Conservation (phyloP, 192 early-diverging fungal genomes). For the Backusella mclennaniae region DNA sequence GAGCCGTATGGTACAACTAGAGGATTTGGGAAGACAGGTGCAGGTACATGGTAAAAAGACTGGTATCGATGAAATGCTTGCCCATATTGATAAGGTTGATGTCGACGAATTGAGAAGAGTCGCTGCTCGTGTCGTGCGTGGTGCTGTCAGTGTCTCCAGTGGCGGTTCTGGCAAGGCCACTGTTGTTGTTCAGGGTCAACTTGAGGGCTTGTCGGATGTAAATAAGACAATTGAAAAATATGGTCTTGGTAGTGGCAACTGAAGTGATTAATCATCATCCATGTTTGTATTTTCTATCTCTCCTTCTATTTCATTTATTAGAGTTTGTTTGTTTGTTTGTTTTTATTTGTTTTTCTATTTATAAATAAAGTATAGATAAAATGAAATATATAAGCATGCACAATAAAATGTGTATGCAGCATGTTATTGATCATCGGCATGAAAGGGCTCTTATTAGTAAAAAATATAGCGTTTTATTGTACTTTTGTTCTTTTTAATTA, state of each 20-base stretch:
- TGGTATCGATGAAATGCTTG: conserved; percentile 73
- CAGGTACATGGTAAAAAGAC: conserved; percentile 74
- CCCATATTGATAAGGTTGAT: conserved; percentile 76
- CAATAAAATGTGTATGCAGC: not conserved
- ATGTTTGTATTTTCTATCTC: not conserved
- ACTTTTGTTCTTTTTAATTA: not conserved
- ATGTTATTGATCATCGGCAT: not conserved
- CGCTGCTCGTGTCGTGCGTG: conserved; percentile 66
- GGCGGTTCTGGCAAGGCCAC: conserved; percentile 64
- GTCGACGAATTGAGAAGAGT: conserved; percentile 76
- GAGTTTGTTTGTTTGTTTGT: not conserved
- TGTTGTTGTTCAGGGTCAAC: conserved; percentile 64
- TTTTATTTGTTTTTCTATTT: not conserved
- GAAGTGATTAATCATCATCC: not conserved
- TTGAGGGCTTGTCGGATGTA: conserved; percentile 42
- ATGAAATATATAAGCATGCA: not conserved
- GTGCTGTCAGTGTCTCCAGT: conserved; percentile 51
- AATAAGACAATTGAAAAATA: conserved; percentile 49
- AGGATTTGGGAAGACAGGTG: conserved; percentile 90
- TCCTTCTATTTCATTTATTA: not conserved
- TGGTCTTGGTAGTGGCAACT: conserved; percentile 41
- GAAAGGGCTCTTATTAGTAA: not conserved
- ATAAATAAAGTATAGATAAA: too few species aligned
- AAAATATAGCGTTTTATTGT: not conserved
- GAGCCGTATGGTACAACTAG: conserved; percentile 88